phyloP scores from a whole-genome alignment of 2,329 filamentous ascomycete genomes.

The Aspergillus hortae region DNA sequence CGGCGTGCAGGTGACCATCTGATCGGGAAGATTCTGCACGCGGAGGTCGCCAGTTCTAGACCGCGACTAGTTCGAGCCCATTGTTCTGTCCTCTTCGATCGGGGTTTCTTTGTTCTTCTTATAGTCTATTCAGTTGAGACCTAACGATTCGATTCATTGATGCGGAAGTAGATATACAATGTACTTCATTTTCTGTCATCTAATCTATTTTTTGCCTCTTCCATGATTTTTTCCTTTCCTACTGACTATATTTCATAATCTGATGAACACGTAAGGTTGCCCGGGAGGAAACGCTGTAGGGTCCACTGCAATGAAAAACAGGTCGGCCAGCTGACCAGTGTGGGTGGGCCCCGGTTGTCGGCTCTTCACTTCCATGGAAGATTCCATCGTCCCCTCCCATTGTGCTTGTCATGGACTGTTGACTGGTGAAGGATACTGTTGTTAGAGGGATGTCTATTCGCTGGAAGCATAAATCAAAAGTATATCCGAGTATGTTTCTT shows the following conservation, averaged over 20 bases:
- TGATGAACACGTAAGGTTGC: background rate
- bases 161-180: no score
- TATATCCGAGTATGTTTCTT: no score
- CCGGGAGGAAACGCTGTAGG: background rate
- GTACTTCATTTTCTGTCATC: background rate
- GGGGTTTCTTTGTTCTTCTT: background rate
- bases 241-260: background rate
- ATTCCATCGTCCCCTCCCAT: background rate
- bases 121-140: background rate
- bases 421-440: background rate
- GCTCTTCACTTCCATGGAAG: background rate
- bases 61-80: background rate
- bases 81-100: background rate
- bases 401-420: background rate
- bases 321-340: background rate
- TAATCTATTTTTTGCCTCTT: background rate
- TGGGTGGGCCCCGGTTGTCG: background rate
- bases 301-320: background rate
- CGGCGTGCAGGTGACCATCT: slow-evolving; percentile 15
- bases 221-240: background rate
- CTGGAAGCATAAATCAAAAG: no score
- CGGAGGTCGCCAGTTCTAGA: slow-evolving; percentile 18
- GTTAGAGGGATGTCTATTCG: no score
- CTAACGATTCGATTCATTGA: no score
- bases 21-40: slow-evolving; percentile 22